Base-by-base conservation (phyloP, 768 basidiomycete genomes). In the Lactarius hengduanensis region DNA sequence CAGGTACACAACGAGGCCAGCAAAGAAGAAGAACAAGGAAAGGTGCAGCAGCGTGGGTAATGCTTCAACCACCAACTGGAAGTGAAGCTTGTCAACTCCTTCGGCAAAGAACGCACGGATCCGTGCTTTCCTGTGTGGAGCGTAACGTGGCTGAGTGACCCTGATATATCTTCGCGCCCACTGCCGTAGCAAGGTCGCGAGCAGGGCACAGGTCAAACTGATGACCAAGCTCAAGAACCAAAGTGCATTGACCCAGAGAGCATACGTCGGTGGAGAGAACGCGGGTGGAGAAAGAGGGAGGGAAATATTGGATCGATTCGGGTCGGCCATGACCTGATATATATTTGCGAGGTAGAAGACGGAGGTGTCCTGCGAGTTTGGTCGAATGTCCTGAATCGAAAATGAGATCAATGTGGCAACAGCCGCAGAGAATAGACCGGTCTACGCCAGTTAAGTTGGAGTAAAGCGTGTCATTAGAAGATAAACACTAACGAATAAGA, bases 1-100 rank as follows among this genome's bases (percentile, higher is more conserved):
- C 16, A 62, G 11, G n/a, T 40, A 54, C 26, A 54, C 34, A 34
- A 34, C 22, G n/a, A 61, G 60, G 47, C 60, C 60, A 2, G n/a
- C 32, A 20, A 61, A 61, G 20, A 61, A 61, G 20, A 61, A 26
- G 45, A 53, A 61, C 20, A 61, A 10, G 34, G 60, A 50, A 11
- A 61, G 20, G 20, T 61, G 60, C 20, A 61, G 47, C 11, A 61
- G 18, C 5, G 60, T 53, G 8, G 60, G 60, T 15, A 61, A 7
- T 11, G 20, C 20, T 13, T 54, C 47, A 26, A 61, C 10, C 32
- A 40, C 32, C 34, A n/a, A 36, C 5, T 32, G 60, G 15, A 61
- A 11, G 50, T 40, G 40, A 10, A 22, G 50, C n/a, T 53, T 22
- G 9, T n/a, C 50, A 3, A 53, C n/a, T 22, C 50, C 50, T 26